Base-by-base conservation (phyloP, 2,329 filamentous ascomycete genomes). In the Talaromyces rugulosus region DNA sequence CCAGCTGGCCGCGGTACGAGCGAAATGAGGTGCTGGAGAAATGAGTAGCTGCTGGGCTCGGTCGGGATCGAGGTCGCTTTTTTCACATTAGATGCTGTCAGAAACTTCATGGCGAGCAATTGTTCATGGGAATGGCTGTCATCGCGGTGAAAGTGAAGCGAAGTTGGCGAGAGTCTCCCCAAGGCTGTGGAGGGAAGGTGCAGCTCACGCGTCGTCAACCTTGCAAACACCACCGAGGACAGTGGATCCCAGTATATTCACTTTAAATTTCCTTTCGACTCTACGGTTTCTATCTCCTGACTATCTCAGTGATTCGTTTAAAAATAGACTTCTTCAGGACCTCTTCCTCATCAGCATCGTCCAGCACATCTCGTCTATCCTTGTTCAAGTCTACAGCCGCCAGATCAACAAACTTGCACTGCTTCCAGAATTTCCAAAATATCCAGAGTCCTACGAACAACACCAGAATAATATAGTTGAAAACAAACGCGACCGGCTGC, bases 391-490 rank as follows among this genome's bases (percentile, higher is more conserved):
- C 56, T 18, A 62, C 60, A 33, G 56, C 33, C 36, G 33, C 54
- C 55, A 61, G 34, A 40, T 61, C 52, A 28, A 61, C 60, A 28
- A 62, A 59, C 11, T 31, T 14, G 3, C 55, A 58, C 51, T 55
- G 55, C 40, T 62, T 62, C 28, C 53, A 16, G 12, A 62, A 11
- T 14, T 62, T 62, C 56, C 60, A 62, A 23, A 50, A 16, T 27
- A 51, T 51, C 47, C 58, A 62, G 2, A 62, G 30, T 36, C 28
- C 36, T 16, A 56, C 34, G n/a, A 62, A 62, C 23, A 62, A 33
- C 51, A 62, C 60, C n/a, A 62, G 40, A 40, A 62, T 62, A 40
- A 62, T 59, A 33, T 62, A 62, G 18, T 56, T 58, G 16, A 62
- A 59, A 40, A 62, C 60, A 59, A 62, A 62, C 27, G 56, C 51